phyloP scores from a whole-genome alignment of 352 stramenopile species.

The Globisporangium takayamanum region DNA sequence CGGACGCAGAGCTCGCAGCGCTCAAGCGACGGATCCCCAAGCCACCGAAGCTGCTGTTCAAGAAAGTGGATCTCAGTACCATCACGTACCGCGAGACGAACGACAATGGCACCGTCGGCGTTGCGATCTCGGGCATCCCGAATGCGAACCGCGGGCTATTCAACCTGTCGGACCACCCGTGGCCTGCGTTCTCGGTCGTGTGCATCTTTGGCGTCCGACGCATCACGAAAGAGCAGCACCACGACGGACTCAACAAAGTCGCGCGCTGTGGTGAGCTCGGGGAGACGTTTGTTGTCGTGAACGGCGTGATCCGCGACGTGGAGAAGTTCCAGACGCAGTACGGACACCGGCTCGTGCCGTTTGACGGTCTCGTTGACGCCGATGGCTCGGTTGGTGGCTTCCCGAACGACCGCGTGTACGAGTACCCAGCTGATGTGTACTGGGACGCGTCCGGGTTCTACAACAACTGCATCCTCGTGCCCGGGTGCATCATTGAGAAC shows the following conservation, averaged over 20 bases:
- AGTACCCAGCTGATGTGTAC: conserved; percentile 80
- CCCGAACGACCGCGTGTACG: conserved; percentile 84
- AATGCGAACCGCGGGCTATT: conserved; percentile 78
- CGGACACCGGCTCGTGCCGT: conserved; percentile 70
- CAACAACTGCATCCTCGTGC: conserved; percentile 89
- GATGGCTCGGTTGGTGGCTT: conserved; percentile 80
- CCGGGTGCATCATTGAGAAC: conserved; percentile 76
- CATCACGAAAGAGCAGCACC: conserved; percentile 84
- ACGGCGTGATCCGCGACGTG: conserved; percentile 77
- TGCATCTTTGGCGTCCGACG: conserved; percentile 84
- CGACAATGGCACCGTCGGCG: conserved; percentile 83
- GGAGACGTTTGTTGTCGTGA: conserved; percentile 86
- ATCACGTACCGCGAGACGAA: conserved; percentile 84
- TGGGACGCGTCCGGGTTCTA: conserved; percentile 86
- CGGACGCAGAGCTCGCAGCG: conserved; percentile 72
- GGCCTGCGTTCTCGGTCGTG: conserved; percentile 84
- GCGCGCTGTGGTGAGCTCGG: conserved; percentile 75
- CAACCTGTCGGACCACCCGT: conserved; percentile 71
- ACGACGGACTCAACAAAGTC: conserved; percentile 86
- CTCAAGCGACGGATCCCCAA: conserved; percentile 80
- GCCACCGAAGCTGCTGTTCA: conserved; percentile 75
- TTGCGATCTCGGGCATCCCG: conserved; percentile 77
- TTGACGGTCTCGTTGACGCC: conserved; percentile 79
- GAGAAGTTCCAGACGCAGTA: conserved; percentile 88
- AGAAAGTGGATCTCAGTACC: conserved; percentile 79